Conservation (phyloP, 176 grass and related monocot genomes). For the Musa beccarii region DNA sequence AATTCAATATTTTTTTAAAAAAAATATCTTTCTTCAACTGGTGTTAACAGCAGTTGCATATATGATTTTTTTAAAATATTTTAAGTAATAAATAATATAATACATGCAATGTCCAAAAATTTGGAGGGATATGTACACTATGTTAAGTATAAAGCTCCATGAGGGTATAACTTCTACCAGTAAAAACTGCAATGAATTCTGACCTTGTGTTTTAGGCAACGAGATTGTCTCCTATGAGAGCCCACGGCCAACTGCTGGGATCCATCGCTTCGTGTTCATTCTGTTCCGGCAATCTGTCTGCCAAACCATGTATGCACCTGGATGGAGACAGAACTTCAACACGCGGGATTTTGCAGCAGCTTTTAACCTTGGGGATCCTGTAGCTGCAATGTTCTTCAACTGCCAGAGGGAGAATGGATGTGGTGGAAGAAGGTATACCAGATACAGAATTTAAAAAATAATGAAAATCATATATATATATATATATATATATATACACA, state of each 20-base stretch:
- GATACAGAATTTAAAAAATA: constrained; percentile 16
- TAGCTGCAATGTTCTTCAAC: constrained; percentile 51
- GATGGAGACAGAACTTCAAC: constrained; percentile 68
- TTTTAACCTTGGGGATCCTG: constrained; percentile 34
- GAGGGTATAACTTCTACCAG: neutral
- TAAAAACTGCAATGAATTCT: too few species aligned
- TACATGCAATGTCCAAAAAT: too few species aligned
- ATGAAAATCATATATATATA: neutral
- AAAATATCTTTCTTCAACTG: too few species aligned
- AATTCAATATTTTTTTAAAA: too few species aligned
- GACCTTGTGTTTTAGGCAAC: constrained; percentile 19
- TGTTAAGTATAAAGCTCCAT: too few species aligned
- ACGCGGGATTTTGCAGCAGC: constrained; percentile 45
- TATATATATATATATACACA: too few species aligned
- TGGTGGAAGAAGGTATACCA: constrained; percentile 55
- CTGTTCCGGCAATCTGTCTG: constrained; percentile 39
- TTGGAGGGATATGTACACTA: too few species aligned
- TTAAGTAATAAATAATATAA: too few species aligned
- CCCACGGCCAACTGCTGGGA: constrained; percentile 36
- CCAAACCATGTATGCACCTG: constrained; percentile 42
- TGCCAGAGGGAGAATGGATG: constrained; percentile 68
- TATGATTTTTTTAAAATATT: too few species aligned
- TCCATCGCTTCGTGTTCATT: constrained; percentile 59
- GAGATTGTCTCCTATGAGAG: constrained; percentile 45
- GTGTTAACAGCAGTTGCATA: too few species aligned